Base-by-base conservation (phyloP, 2,329 filamentous ascomycete species). In the Diaporthe citrichinensis region DNA sequence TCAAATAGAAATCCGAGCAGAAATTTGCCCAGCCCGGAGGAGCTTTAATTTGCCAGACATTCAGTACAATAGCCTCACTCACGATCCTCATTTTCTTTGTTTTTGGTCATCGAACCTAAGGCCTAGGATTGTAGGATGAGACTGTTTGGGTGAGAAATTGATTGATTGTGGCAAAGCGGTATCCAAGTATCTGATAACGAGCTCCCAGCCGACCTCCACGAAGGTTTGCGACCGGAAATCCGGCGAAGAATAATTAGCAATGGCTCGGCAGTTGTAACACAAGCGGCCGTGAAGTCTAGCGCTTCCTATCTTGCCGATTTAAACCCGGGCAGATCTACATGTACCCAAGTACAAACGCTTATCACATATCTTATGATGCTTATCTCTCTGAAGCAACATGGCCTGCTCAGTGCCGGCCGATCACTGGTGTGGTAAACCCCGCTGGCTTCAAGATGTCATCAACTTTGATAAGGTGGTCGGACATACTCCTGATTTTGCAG, bases 401-500 rank as follows among this genome's bases (percentile, higher is more conserved):
- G 34, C 51, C 36, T 36, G 57, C 12, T 14, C 36, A 39, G 12
- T 39, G 36, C 57, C 57, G 57, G 71, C 28, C 12, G 49, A 41
- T 69, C 57, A 51, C 44, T 46, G 55, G 41, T 49, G 41, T 53
- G 53, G 39, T 53, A 41, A 49, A 55, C 72, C 49, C 59, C 55
- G 61, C 53, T 34, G 36, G 23, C 7, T 36, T 41, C 15, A 51
- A 71, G 39, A 68, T 71, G 62, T 36, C 53, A 59, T 71, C 62
- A 61, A 44, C 53, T 51, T 61, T 74, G 72, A 74, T 71, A 74
- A 74, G 62, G 53, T 10, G 41, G 20, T 28, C 23, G 41, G 55
- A n/a, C 6, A 61, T 15, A 23, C 15, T 39, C 23, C 41, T 25
- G 23, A 31, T 39, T 20, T 46, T 53, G 46, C 2, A 31, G 41